Evolutionary conservation across 2,329 filamentous ascomycete species (phyloP).

Genomic region (Hypomyces perniciosus): DNA sequence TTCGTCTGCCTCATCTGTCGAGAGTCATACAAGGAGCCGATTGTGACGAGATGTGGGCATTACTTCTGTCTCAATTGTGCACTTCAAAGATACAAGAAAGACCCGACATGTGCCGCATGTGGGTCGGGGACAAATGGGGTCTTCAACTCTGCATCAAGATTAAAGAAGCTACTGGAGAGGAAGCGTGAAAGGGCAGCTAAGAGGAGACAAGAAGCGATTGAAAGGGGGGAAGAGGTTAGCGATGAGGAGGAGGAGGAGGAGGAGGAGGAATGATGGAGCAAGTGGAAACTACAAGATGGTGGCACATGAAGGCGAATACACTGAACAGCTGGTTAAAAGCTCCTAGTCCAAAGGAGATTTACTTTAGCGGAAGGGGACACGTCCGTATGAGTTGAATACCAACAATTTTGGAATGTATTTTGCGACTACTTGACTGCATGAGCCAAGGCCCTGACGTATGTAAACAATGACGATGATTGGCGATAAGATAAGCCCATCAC

Average conservation of each 20-base stretch:
- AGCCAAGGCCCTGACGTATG: neutral
- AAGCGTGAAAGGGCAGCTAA: slow-evolving; percentile 58
- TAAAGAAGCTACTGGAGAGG: slow-evolving; percentile 73
- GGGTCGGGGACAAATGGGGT: slow-evolving; percentile 80
- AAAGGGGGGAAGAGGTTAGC: slow-evolving; percentile 44
- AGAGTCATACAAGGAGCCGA: slow-evolving; percentile 68
- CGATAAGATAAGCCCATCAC: slow-evolving; percentile 10
- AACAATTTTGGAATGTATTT: neutral
- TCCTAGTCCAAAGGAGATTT: neutral
- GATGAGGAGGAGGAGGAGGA: slow-evolving; percentile 36
- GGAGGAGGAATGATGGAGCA: slow-evolving; percentile 15
- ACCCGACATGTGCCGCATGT: slow-evolving; percentile 81
- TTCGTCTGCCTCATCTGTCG: slow-evolving; percentile 88
- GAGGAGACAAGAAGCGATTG: slow-evolving; percentile 48
- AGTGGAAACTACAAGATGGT: neutral
- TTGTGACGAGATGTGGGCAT: slow-evolving; percentile 86
- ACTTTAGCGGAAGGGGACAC: too few species aligned
- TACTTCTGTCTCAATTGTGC: slow-evolving; percentile 95
- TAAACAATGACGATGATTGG: neutral
- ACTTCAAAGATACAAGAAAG: slow-evolving; percentile 76
- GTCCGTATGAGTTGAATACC: too few species aligned
- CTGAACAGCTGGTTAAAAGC: neutral
- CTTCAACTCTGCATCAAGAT: slow-evolving; percentile 79
- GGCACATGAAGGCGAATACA: neutral
- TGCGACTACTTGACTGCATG: neutral